Base-by-base conservation (phyloP, 495 filamentous ascomycete species). In the Xylaria telfairii region DNA sequence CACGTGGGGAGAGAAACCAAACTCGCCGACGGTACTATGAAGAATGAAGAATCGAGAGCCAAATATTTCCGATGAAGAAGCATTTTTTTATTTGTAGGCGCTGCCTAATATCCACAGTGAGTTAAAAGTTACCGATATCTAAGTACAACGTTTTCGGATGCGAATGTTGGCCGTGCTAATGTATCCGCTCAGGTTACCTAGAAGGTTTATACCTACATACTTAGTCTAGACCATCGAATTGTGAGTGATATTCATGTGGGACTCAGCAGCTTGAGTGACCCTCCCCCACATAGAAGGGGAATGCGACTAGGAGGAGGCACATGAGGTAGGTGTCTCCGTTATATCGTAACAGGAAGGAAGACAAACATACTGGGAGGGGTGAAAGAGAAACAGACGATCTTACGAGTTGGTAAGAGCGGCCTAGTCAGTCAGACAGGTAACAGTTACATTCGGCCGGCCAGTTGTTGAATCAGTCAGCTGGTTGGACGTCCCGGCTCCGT, bases 311-410 rank as follows among this genome's bases (percentile, higher is more conserved):
- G 21, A 41, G 10, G 32, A 28, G 21, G 47, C 13, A 67, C n/a
- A 32, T 49, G 32, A 41, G 49, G 32, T 30, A 44, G 49, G 32
- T 30, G 49, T 44, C 49, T 39, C 49, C 49, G 32, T 44, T 15
- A n/a, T 30, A 42, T 57, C 49, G 65, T 49, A 67, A 37, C 30
- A 67, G 47, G 26, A 66, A 66, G 64, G 44, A 54, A 37, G 30
- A 17, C 19, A 59, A 13, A 19, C 13, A 44, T 28, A 4, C 21
- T 44, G 9, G 42, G 19, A 66, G 1, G 24, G 28, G 28, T 8
- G 34, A 67, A 49, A 32, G 37, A 44, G 24, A 19, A 51, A 21
- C 4, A 67, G 32, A 57, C 32, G 28, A 41, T 12, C 47, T 4
- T 49, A 49, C 28, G 41, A 34, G 32, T 57, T 21, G 34, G 17